Conservation (phyloP, 2,329 filamentous ascomycete species). For the Clonostachys rhizophaga region DNA sequence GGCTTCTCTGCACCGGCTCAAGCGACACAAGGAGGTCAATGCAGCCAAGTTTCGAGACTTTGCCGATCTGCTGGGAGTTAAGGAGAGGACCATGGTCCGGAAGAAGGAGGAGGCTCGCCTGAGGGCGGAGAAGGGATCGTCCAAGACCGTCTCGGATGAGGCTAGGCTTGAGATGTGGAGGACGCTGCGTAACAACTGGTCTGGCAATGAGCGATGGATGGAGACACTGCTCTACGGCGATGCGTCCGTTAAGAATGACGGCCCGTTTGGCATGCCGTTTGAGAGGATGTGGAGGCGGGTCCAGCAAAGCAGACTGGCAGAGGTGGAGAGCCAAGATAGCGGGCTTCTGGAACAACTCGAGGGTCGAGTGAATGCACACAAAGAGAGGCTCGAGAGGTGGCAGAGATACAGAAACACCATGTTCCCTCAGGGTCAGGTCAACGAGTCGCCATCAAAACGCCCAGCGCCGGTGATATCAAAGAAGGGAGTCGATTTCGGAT, state of each 20-base stretch:
- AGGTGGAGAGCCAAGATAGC: constrained; percentile 45
- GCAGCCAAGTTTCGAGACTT: constrained; percentile 59
- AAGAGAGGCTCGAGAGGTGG: constrained; percentile 68
- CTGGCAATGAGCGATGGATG: constrained; percentile 71
- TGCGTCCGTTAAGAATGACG: constrained; percentile 45
- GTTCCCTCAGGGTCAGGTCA: constrained; percentile 14
- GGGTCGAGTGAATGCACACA: constrained; percentile 60
- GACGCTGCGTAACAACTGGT: constrained; percentile 69
- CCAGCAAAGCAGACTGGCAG: constrained; percentile 49
- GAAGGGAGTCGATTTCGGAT: constrained; percentile 47
- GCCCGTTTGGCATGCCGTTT: constrained; percentile 62
- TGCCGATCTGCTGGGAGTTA: constrained; percentile 56
- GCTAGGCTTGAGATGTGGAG: constrained; percentile 48
- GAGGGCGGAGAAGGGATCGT: constrained; percentile 13
- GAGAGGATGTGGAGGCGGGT: constrained; percentile 68
- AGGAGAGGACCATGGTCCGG: constrained; percentile 51
- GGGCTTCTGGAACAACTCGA: constrained; percentile 70
- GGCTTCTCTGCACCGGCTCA: constrained; percentile 53
- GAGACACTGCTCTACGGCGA: constrained; percentile 67
- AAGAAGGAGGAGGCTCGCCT: constrained; percentile 42
- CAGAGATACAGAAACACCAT: constrained; percentile 55
- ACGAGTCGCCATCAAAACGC: constrained; percentile 14
- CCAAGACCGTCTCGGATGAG: constrained; percentile 31
- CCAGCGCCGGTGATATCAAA: constrained; percentile 12
- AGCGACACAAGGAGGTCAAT: constrained; percentile 56